Evolutionary conservation across 2,329 filamentous ascomycete genomes (phyloP).

Genomic region (Apiospora rasikravindrae): DNA sequence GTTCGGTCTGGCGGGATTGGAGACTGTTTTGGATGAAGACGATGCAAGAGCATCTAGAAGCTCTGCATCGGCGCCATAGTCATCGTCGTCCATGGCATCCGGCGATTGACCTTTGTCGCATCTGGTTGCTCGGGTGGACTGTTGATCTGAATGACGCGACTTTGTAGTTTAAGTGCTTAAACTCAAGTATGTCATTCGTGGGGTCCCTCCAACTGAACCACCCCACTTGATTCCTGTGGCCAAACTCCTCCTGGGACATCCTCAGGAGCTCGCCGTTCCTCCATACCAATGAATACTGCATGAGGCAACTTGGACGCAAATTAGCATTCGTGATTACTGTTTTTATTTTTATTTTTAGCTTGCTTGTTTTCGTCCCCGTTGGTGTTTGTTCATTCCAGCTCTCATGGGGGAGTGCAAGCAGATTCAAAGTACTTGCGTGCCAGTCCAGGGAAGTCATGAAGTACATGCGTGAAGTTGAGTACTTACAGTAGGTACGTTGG

Average conservation of each 20-base stretch:
- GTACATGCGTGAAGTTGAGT: too few relatives aligned
- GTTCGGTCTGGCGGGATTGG: constrained; percentile 31
- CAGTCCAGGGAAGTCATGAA: too few relatives aligned
- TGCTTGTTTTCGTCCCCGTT: too few relatives aligned
- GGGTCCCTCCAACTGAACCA: background rate
- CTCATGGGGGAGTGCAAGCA: too few relatives aligned
- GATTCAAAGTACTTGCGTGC: too few relatives aligned
- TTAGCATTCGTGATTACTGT: too few relatives aligned
- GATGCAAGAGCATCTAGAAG: constrained; percentile 44
- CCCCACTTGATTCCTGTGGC: background rate
- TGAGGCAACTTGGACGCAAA: too few relatives aligned
- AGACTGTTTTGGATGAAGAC: constrained; percentile 29
- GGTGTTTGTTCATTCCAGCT: too few relatives aligned
- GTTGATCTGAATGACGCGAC: background rate
- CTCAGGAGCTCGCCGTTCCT: too few relatives aligned
- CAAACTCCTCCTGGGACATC: too few relatives aligned
- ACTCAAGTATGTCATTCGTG: background rate
- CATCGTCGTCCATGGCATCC: constrained; percentile 39
- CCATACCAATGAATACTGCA: background rate
- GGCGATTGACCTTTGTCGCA: background rate
- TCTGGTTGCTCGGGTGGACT: background rate
- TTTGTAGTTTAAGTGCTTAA: background rate
- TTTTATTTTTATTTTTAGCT: too few relatives aligned
- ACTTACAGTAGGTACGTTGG: too few relatives aligned
- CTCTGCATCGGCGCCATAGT: constrained; percentile 51